Conservation (phyloP, 2,329 filamentous ascomycete genomes). For the Pyricularia pennisetigena region DNA sequence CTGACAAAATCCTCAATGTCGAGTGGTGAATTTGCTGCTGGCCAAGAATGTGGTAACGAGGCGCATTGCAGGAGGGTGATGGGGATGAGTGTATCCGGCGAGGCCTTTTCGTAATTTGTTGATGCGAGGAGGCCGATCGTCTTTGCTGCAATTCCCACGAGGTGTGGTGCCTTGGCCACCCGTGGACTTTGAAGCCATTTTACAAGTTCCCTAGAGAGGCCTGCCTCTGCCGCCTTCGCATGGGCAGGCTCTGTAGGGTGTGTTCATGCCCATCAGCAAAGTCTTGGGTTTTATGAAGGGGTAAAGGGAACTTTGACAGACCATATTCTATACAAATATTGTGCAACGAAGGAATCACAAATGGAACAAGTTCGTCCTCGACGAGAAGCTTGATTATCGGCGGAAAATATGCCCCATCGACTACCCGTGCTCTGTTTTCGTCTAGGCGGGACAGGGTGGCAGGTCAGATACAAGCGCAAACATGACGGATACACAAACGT, state of each 20-base stretch:
- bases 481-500: not conserved
- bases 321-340: constrained; percentile 56
- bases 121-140: constrained; percentile 42
- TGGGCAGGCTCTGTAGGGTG: constrained; percentile 42
- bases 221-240: constrained; percentile 39
- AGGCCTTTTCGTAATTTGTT: constrained; percentile 37
- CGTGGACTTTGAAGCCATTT: constrained; percentile 36
- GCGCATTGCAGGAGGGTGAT: constrained; percentile 40
- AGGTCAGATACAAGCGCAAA: not conserved
- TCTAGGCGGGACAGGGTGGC: constrained; percentile 24
- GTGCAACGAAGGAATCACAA: constrained; percentile 49
- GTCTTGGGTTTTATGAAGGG: not conserved
- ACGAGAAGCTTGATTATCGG: constrained; percentile 37
- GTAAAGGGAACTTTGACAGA: constrained; percentile 19
- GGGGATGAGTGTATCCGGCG: constrained; percentile 35
- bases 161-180: constrained; percentile 27
- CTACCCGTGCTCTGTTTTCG: constrained; percentile 46
- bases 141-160: constrained; percentile 45
- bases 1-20: constrained; percentile 46
- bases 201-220: constrained; percentile 38
- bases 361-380: constrained; percentile 36
- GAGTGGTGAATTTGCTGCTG: constrained; percentile 12
- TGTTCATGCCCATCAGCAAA: not conserved
- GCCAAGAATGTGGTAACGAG: constrained; percentile 21
- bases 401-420: constrained; percentile 35